A percentile compares a stretch with the other conserved stretches of the same genome.
Evolutionary conservation across 176 grass and related monocot species (phyloP).

Genomic region (Oryza meyeriana): DNA sequence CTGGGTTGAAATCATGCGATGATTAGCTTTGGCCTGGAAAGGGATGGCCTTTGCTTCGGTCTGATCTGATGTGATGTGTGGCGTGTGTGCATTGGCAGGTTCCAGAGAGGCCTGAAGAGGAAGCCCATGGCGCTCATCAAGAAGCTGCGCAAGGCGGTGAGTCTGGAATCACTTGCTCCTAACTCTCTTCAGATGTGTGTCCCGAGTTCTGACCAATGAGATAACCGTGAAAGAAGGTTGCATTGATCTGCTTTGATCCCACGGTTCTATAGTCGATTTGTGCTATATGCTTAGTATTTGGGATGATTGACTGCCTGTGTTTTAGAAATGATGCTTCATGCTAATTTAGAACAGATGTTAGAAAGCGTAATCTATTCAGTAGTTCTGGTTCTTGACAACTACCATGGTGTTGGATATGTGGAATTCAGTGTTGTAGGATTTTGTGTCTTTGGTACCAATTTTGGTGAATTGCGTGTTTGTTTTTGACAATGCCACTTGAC

Average conservation of each 20-base stretch:
- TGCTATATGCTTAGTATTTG: neutral
- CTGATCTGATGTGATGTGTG: neutral
- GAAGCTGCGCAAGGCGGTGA: slow-evolving; percentile 93
- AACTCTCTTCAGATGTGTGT: neutral
- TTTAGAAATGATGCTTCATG: neutral
- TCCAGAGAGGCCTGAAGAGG: slow-evolving; percentile 88
- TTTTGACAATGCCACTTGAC: no score
- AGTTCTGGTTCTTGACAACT: no score
- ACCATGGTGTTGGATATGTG: no score
- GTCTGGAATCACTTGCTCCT: neutral
- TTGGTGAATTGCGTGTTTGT: no score
- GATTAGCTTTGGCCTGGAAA: neutral
- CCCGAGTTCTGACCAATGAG: neutral
- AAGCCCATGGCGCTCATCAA: slow-evolving; percentile 96
- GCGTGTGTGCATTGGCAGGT: slow-evolving; percentile 34
- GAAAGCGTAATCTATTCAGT: neutral
- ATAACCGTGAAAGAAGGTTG: neutral
- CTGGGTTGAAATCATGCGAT: neutral
- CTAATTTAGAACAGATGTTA: neutral
- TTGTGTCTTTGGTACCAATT: no score
- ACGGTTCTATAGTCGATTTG: neutral
- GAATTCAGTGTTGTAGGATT: no score
- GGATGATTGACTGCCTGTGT: neutral
- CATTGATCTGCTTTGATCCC: neutral
- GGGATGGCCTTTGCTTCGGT: neutral